These are phyloP conservation scores for Botrytis fragariae DNA, from an alignment of 2,329 filamentous ascomycete species.

Conservation along the genomic window DNA sequence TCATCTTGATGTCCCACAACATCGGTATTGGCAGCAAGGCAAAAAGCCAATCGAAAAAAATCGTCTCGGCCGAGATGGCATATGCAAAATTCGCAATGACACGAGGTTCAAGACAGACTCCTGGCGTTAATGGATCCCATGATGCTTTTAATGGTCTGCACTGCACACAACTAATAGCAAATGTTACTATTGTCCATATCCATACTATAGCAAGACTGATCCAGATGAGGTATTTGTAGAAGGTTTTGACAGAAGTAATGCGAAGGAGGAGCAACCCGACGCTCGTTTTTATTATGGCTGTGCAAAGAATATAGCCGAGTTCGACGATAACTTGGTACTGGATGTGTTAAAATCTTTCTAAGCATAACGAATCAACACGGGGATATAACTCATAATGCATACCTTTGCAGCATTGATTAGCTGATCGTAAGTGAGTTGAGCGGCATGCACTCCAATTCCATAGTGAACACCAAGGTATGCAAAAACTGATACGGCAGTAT, in stretches of 20 bases:
- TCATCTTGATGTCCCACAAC: slow-evolving; percentile 14
- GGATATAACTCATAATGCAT: not conserved
- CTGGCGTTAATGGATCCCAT: not conserved
- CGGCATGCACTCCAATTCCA: slow-evolving; percentile 1
- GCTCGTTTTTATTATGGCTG: slow-evolving; percentile 10
- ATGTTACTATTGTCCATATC: not conserved
- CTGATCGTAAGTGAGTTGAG: not conserved
- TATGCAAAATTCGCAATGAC: not conserved
- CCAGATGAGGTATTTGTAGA: slow-evolving; percentile 16
- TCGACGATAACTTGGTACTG: not conserved
- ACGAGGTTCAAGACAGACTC: not conserved
- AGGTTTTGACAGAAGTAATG: not conserved
- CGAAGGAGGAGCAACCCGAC: slow-evolving; percentile 17
- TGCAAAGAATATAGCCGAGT: not conserved
- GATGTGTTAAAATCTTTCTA: not conserved
- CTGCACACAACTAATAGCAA: not conserved
- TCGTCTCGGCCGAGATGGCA: slow-evolving; percentile 12
- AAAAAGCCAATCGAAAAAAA: slow-evolving; percentile 20
- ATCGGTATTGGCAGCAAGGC: slow-evolving; percentile 14
- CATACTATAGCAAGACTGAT: not conserved
- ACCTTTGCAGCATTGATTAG: slow-evolving; percentile 3
- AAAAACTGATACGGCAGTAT: not conserved
- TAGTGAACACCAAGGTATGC: not conserved
- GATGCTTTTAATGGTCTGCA: slow-evolving; percentile 1
- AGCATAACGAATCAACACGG: not conserved